Base-by-base conservation (phyloP, 2,329 filamentous ascomycete genomes). In the Pseudogymnoascus sp. region DNA sequence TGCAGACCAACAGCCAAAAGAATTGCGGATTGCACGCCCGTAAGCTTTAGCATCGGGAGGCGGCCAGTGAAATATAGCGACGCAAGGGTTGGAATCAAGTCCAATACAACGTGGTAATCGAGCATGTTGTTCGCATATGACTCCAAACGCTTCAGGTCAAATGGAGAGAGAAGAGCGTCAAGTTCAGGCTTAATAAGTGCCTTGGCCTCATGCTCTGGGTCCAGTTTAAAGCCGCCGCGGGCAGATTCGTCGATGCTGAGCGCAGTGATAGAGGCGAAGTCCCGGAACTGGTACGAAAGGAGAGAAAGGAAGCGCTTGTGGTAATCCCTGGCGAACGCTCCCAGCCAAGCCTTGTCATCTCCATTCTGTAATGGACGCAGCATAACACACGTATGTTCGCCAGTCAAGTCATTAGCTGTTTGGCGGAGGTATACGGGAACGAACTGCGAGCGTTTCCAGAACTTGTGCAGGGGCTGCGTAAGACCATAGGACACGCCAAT, bases 301-400 rank as follows among this genome's bases (percentile, higher is more conserved):
- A 99, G 83, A 8, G 88, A 85, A 57, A 96, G 79, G 78, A 97
- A 97, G n/a, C 95, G 87, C 65, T 85, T 87, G 71, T 97, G 92
- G 81, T 97, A 99, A 73, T 99, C 94, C 64, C 88, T 84, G 3
- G 93, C 83, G 71, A 95, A 99, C 2, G 91, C 91, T 14, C 90
- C 90, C 0, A 97, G 85, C 66, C 94, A 97, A 69, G 83, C 85
- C 61, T 79, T 79, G 67, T 96, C 91, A 41, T 85, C 86, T 60
- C 78, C 80, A 59, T 75, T 78, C 62, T 84, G 80, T 6, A 99
- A 80, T 1, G 91, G 89, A 62, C 91, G 85, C 57, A 99, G 82
- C 95, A 99, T 99, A 28, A 99, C 93, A 71, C 91, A 97, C 0
- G 94, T 96, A 73, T 99, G 94, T 75, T 99, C 94, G 61, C 94